A percentile compares a stretch with the other conserved stretches of the same genome.
Conservation (phyloP, 2,329 filamentous ascomycete species). For the Fusarium proliferatum region DNA sequence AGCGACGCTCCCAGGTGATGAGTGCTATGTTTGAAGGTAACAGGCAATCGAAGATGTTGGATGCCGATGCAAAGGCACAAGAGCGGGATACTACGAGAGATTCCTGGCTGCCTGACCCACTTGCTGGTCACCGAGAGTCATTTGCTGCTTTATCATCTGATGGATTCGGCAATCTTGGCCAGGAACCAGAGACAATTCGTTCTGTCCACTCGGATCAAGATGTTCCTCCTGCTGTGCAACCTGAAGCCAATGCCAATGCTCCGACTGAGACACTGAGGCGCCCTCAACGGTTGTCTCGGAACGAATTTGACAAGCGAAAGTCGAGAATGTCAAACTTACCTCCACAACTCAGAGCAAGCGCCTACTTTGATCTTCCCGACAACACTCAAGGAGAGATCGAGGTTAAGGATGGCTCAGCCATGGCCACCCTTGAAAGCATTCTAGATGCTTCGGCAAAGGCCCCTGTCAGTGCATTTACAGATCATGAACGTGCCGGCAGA, state of each 20-base stretch:
- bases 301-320: slow-evolving; percentile 49
- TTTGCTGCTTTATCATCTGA: slow-evolving; percentile 49
- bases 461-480: slow-evolving; percentile 90
- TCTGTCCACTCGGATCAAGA: slow-evolving; percentile 34
- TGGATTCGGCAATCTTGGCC: slow-evolving; percentile 34
- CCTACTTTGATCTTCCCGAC: slow-evolving; percentile 83
- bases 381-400: slow-evolving; percentile 61
- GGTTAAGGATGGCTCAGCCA: slow-evolving; percentile 82
- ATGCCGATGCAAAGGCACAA: slow-evolving; percentile 13
- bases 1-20: slow-evolving; percentile 79
- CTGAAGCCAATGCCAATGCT: slow-evolving; percentile 29
- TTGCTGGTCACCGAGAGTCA: slow-evolving; percentile 52
- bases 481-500: slow-evolving; percentile 84
- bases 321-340: slow-evolving; percentile 66
- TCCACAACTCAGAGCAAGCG: slow-evolving; percentile 87
- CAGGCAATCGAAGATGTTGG: slow-evolving; percentile 39
- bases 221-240: slow-evolving; percentile 16
- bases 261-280: slow-evolving; percentile 45
- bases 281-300: slow-evolving; percentile 50
- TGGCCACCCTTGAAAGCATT: slow-evolving; percentile 89
- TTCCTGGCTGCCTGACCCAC: slow-evolving; percentile 61
- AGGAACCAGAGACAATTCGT: slow-evolving; percentile 31
- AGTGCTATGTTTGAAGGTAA: slow-evolving; percentile 62
- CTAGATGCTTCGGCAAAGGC: slow-evolving; percentile 89
- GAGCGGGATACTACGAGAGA: slow-evolving; percentile 39